Percentiles rank a stretch among this genome's conserved stretches.
These are phyloP conservation scores for Adiantum capillusveneris DNA, from an alignment of 75 land plant species.

Conservation along the genomic window DNA sequence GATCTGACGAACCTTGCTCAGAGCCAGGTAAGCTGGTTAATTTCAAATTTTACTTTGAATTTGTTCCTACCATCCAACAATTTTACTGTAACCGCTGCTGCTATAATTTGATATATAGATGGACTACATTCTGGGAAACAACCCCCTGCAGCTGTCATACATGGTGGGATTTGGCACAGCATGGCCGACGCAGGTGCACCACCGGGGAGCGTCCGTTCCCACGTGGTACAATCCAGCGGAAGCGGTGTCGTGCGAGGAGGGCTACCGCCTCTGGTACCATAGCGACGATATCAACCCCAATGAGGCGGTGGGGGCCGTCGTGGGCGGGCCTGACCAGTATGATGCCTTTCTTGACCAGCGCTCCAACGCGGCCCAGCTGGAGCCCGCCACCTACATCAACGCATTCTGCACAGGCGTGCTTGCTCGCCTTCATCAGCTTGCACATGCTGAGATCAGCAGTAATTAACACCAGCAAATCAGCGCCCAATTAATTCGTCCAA, in stretches of 20 bases:
- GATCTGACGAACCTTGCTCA: too few relatives aligned
- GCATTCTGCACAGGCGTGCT: constrained; percentile 28
- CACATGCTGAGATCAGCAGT: too few relatives aligned
- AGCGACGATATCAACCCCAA: constrained; percentile 27
- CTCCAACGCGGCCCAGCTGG: constrained; percentile 26
- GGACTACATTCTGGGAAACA: constrained; percentile 53
- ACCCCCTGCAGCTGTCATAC: constrained; percentile 39
- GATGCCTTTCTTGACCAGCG: constrained; percentile 31
- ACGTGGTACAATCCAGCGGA: too few relatives aligned
- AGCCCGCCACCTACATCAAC: constrained; percentile 39
- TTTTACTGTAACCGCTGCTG: too few relatives aligned
- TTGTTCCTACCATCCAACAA: too few relatives aligned
- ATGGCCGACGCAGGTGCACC: constrained; percentile 33
- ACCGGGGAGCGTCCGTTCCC: constrained; percentile 44
- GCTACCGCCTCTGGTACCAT: constrained; percentile 12
- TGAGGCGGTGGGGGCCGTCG: constrained; percentile 29
- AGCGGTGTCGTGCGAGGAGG: not conserved
- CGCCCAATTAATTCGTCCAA: too few relatives aligned
- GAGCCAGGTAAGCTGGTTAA: too few relatives aligned
- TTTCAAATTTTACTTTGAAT: too few relatives aligned
- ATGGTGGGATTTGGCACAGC: constrained; percentile 46
- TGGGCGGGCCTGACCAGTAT: constrained; percentile 29
- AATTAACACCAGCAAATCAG: too few relatives aligned
- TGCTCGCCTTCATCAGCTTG: too few relatives aligned
- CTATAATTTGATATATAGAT: too few relatives aligned